These are phyloP conservation scores for Xylariaceae sp. DNA, from an alignment of 2,329 filamentous ascomycete genomes.

Conservation along the genomic window DNA sequence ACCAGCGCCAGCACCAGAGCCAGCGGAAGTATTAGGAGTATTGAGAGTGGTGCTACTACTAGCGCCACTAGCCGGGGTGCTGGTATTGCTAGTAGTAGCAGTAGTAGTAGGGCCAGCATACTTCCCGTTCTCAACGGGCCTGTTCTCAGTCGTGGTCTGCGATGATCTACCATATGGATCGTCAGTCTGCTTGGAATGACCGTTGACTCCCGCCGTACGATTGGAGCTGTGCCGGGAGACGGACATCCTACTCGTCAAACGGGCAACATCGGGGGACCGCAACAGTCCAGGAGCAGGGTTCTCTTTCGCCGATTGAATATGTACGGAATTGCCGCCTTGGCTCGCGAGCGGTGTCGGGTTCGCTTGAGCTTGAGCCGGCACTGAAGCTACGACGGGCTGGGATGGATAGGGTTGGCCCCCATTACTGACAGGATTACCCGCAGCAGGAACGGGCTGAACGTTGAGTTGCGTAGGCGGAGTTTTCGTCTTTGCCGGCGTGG, in stretches of 20 bases:
- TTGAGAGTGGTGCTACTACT: not conserved
- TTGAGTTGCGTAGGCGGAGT: conserved; percentile 12
- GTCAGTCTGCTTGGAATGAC: too few relatives aligned
- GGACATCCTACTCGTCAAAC: conserved; percentile 25
- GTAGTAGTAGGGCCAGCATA: conserved; percentile 17
- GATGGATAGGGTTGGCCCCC: conserved; percentile 5
- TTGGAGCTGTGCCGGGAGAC: conserved; percentile 8
- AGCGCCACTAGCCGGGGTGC: not conserved
- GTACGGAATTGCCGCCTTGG: not conserved
- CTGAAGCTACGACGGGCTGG: conserved; percentile 1
- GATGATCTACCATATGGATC: not conserved
- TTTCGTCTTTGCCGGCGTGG: conserved; percentile 17
- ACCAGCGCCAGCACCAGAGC: conserved; percentile 3
- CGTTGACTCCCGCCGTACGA: too few relatives aligned
- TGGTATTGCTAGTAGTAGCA: not conserved
- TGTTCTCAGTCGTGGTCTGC: conserved; percentile 1
- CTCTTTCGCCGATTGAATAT: conserved; percentile 3
- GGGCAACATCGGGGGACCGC: conserved; percentile 14
- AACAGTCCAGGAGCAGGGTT: not conserved
- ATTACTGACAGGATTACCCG: conserved; percentile 4
- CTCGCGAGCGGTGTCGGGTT: conserved; percentile 1
- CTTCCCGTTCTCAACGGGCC: conserved; percentile 20
- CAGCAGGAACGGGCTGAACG: not conserved
- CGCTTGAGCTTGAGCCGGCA: not conserved
- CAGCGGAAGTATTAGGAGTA: not conserved